These are phyloP conservation scores for Chenopodium album DNA, from an alignment of 148 eudicot genomes.

Conservation along the genomic window DNA sequence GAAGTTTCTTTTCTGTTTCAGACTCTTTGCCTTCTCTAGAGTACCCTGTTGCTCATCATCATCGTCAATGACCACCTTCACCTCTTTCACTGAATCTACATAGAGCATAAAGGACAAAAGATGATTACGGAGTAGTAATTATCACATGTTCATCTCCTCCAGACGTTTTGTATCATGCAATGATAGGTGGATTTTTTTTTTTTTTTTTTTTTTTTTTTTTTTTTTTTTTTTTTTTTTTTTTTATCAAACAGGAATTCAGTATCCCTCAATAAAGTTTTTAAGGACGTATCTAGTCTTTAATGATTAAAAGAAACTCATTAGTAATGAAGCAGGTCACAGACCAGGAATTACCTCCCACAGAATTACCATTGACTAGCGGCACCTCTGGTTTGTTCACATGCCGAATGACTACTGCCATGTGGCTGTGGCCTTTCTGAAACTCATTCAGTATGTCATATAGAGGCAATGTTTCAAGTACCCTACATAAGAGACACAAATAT, in stretches of 20 bases:
- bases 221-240: too few relatives aligned
- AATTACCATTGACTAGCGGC: conserved; percentile 31
- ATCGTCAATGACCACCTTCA: conserved; percentile 57
- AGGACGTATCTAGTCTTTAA: background rate
- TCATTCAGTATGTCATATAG: conserved; percentile 92
- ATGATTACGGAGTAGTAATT: background rate
- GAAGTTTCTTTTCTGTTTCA: conserved; percentile 47
- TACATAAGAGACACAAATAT: conserved; percentile 18
- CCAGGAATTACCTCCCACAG: conserved; percentile 38
- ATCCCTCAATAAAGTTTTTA: background rate
- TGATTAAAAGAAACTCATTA: background rate
- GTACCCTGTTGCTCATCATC: conserved; percentile 40
- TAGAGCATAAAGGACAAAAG: background rate
- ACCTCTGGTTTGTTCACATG: conserved; percentile 40
- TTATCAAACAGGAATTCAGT: background rate
- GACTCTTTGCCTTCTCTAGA: conserved; percentile 40
- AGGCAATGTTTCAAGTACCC: conserved; percentile 83
- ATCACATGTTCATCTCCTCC: background rate
- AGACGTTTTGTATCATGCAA: background rate
- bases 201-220: too few relatives aligned
- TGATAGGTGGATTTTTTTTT: too few relatives aligned
- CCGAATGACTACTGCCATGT: conserved; percentile 89
- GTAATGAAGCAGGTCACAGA: background rate
- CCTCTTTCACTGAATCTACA: conserved; percentile 50
- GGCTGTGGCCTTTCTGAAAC: conserved; percentile 97